phyloP scores from a whole-genome alignment of 2,329 filamentous ascomycete species.

The Apiospora koreana region DNA sequence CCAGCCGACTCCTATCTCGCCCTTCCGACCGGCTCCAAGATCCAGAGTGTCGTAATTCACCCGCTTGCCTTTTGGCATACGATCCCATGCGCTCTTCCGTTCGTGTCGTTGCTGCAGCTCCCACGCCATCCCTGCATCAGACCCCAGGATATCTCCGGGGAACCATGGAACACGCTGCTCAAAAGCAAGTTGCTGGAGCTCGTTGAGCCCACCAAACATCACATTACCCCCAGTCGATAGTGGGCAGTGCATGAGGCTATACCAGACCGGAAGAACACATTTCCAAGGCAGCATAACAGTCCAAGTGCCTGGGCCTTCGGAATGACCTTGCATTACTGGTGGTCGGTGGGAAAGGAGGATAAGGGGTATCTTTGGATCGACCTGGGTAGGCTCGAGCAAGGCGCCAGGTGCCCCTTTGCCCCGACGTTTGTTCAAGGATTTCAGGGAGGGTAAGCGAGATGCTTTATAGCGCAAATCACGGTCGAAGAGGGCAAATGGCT shows the following conservation, averaged over 20 bases:
- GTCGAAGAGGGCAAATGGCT: constrained; percentile 64
- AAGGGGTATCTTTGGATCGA: constrained; percentile 78
- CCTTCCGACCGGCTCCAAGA: constrained; percentile 71
- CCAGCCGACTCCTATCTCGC: constrained; percentile 81
- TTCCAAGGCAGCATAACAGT: constrained; percentile 88
- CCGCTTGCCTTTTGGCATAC: constrained; percentile 79
- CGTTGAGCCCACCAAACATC: constrained; percentile 77
- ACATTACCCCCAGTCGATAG: constrained; percentile 79
- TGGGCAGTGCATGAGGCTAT: constrained; percentile 79
- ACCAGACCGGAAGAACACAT: constrained; percentile 84
- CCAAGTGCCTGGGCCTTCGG: constrained; percentile 66
- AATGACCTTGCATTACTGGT: constrained; percentile 43
- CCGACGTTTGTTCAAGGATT: constrained; percentile 78
- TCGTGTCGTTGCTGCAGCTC: constrained; percentile 65
- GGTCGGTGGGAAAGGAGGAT: constrained; percentile 57
- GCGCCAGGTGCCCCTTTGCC: constrained; percentile 62
- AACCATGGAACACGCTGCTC: constrained; percentile 81
- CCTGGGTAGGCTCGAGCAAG: constrained; percentile 54
- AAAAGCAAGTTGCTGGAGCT: constrained; percentile 78
- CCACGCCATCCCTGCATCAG: constrained; percentile 77
- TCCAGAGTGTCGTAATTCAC: constrained; percentile 73
- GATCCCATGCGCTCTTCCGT: constrained; percentile 68
- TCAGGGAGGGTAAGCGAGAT: constrained; percentile 70
- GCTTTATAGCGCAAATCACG: constrained; percentile 66
- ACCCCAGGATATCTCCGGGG: constrained; percentile 81